phyloP scores from a whole-genome alignment of 108 stramenopile species.

The Bacterosira constricta region DNA sequence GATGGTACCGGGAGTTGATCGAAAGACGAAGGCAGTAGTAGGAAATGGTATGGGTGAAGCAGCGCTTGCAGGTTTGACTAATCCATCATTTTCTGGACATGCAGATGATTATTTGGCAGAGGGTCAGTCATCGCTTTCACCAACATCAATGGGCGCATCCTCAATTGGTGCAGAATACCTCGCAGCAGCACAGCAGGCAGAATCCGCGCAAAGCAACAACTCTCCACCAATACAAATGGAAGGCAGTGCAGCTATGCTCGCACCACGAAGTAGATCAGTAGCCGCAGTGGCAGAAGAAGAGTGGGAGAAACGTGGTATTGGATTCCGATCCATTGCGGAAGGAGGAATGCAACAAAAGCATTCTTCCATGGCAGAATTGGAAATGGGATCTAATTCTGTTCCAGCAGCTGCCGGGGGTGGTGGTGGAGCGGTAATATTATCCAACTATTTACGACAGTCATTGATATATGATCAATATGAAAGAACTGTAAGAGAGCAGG shows the following conservation, averaged over 20 bases:
- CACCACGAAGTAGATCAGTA: slow-evolving; percentile 63
- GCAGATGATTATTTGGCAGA: neutral
- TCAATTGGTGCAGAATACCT: slow-evolving; percentile 44
- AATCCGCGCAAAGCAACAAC: slow-evolving; percentile 23
- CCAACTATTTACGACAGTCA: slow-evolving; percentile 62
- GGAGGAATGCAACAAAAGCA: slow-evolving; percentile 28
- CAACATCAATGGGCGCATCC: neutral
- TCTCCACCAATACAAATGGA: neutral
- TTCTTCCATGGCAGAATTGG: neutral
- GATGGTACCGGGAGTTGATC: slow-evolving; percentile 60
- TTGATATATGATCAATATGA: slow-evolving; percentile 86
- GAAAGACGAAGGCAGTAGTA: neutral
- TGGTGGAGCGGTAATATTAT: slow-evolving; percentile 68
- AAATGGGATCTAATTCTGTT: too few relatives aligned
- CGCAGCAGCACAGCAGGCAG: slow-evolving; percentile 41
- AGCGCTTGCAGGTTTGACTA: neutral
- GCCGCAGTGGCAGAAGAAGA: slow-evolving; percentile 83
- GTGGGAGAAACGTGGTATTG: slow-evolving; percentile 85
- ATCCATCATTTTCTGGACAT: neutral
- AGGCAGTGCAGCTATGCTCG: slow-evolving; percentile 13
- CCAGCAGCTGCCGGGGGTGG: too few relatives aligned
- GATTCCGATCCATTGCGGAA: slow-evolving; percentile 77
- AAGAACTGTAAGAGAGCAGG: slow-evolving; percentile 73
- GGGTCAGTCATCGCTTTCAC: neutral
- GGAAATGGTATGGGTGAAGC: neutral